A percentile compares a stretch with the other conserved stretches of the same genome.
These are phyloP conservation scores for Suillus clintonianus DNA, from an alignment of 768 basidiomycete species.

Conservation along the genomic window DNA sequence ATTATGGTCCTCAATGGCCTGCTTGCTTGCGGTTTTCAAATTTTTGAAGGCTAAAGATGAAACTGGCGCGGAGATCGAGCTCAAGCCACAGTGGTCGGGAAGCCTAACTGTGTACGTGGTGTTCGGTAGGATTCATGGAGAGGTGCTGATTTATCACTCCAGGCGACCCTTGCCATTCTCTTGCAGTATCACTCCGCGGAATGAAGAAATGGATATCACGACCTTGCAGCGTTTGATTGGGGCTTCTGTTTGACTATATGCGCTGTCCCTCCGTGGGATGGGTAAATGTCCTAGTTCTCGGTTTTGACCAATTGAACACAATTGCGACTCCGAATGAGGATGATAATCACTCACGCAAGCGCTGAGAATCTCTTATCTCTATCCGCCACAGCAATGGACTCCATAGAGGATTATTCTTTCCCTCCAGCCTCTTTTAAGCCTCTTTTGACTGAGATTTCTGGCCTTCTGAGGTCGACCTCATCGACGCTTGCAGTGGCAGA, in stretches of 20 bases:
- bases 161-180: constrained; percentile 1
- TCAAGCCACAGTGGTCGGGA: neutral
- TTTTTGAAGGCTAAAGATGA: constrained; percentile 9
- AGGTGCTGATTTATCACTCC: neutral
- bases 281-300: neutral
- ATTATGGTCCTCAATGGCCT: constrained; percentile 11
- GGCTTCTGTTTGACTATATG: neutral
- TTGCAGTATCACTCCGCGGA: constrained; percentile 1
- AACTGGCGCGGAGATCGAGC: constrained; percentile 7
- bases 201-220: neutral
- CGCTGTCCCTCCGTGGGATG: neutral
- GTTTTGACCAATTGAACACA: no score
- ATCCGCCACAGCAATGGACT: neutral
- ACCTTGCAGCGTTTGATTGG: neutral
- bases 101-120: neutral
- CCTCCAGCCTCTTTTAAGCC: constrained; percentile 18
- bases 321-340: neutral
- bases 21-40: constrained; percentile 7
- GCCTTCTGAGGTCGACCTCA: constrained; percentile 11
- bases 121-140: neutral
- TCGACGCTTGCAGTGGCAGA: constrained; percentile 20
- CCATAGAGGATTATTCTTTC: constrained; percentile 7
- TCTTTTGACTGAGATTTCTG: constrained; percentile 14
- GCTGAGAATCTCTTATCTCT: neutral
- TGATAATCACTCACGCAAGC: neutral